Evolutionary conservation across 1,284 basidiomycete genomes (phyloP), one percentile per base, ranked within the genome.

Genomic region (Tilletiopsis washingtonensis): DNA sequence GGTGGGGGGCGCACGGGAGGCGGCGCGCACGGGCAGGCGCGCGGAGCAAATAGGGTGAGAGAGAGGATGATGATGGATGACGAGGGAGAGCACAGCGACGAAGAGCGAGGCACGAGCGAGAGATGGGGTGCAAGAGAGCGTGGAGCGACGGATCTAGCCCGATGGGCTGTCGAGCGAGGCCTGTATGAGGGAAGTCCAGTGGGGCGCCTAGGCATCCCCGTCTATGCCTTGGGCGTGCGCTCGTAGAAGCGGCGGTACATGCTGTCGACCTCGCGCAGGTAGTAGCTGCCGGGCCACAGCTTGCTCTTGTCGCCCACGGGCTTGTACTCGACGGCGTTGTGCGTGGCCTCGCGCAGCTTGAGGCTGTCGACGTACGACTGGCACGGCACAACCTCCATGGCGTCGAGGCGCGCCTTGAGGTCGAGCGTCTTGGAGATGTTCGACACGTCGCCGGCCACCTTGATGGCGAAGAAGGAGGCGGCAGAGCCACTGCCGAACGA

Each of bases 401-500:
- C 78, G 39, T 81, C 83, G 51, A 98, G 77, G 44, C 91, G 81
- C 66, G 82, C 78, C 55, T 84, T 75, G 59, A 96, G 81, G 70
- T 90, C 80, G 74, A 94, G 77, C 77, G 86, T 87, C 73, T 82
- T 77, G 62, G 78, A 78, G 58, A 98, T 88, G 74, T 84, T 81
- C 45, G 81, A 77, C 21, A 87, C 89, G 64, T 89, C 86, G 57
- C 89, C 90, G 77, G 83, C 84, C 67, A 94, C 83, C 56, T 82
- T 81, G 56, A 91, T 77, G 20, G 83, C 83, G 78, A 85, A 98
- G 84, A 96, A 91, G 52, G 83, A 86, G 34, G 87, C 84, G 29
- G 93, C 91, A 58, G 88, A 86, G 52, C 91, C 93, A 44, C 83
- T 85, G 46, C 93, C 93, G 74, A 91, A 97, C 42, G 88, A 89